Evolutionary conservation across 139 green algal genomes (phyloP).

Genomic region (Micractinium sp.): DNA sequence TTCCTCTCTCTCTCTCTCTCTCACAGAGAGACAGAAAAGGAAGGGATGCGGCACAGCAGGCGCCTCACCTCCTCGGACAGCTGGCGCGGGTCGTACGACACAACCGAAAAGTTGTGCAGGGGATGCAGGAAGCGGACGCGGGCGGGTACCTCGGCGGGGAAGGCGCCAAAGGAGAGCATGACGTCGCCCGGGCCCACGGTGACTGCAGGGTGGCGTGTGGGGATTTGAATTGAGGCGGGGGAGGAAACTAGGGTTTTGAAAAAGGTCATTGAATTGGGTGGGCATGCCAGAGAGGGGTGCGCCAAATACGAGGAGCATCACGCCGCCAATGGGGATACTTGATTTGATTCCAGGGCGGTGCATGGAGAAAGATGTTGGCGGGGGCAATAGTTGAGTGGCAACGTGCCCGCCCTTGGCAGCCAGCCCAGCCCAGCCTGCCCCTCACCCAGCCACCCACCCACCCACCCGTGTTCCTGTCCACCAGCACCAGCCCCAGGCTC

Average conservation of each 20-base stretch:
- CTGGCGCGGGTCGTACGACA: conserved; percentile 71
- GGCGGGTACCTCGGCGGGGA: conserved; percentile 80
- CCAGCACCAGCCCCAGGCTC: conserved; percentile 71
- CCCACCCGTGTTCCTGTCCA: conserved; percentile 89
- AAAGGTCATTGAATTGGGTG: too few relatives aligned
- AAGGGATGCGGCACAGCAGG: not conserved
- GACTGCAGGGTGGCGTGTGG: conserved; percentile 46
- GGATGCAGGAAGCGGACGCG: conserved; percentile 84
- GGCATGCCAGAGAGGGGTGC: too few relatives aligned
- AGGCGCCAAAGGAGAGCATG: conserved; percentile 85
- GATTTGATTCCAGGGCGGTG: too few relatives aligned
- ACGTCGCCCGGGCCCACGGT: conserved; percentile 79
- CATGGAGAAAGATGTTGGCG: too few relatives aligned
- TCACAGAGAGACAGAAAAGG: not conserved
- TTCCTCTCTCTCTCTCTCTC: too few relatives aligned
- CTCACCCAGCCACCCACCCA: not conserved
- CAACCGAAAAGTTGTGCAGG: conserved; percentile 86
- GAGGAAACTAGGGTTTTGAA: too few relatives aligned
- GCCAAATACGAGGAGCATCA: too few relatives aligned
- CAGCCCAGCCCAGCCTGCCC: not conserved
- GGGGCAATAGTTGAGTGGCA: too few relatives aligned
- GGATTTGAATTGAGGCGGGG: too few relatives aligned
- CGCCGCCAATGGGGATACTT: too few relatives aligned
- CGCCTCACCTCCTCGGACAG: conserved; percentile 61
- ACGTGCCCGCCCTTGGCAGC: not conserved